Conservation (phyloP, 345 rosid species). For the Moricandia moricandioides region DNA sequence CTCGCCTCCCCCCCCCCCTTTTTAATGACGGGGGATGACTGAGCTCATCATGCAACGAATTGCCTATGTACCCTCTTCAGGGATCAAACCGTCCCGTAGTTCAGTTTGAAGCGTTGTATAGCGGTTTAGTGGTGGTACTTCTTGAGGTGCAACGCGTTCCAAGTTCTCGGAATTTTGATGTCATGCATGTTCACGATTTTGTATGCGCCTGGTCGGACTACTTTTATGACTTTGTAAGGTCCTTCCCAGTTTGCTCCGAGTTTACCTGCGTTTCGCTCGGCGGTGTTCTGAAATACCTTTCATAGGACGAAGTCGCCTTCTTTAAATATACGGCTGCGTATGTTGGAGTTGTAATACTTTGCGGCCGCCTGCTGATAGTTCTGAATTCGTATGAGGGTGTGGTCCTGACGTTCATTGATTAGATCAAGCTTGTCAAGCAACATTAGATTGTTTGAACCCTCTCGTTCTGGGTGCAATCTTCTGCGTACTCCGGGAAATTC, state of each 20-base stretch:
- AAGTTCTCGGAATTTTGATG: not conserved
- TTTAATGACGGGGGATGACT: not conserved
- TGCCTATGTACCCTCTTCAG: not conserved
- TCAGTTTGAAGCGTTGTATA: not conserved
- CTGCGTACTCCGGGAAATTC: no score
- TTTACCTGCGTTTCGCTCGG: not conserved
- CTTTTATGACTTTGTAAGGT: not conserved
- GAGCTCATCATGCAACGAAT: not conserved
- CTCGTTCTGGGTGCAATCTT: not conserved
- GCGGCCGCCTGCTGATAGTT: not conserved
- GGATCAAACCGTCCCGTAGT: not conserved
- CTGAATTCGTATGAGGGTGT: not conserved
- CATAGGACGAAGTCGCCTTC: not conserved
- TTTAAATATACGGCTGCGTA: not conserved
- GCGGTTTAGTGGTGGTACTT: not conserved
- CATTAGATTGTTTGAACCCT: not conserved
- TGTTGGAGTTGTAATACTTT: not conserved
- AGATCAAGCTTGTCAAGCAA: not conserved
- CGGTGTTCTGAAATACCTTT: not conserved
- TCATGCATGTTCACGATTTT: not conserved
- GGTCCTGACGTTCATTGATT: not conserved
- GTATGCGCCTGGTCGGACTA: not conserved
- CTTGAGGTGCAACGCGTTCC: not conserved
- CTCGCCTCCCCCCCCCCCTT: not conserved
- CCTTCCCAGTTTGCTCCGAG: not conserved